phyloP scores from a whole-genome alignment of 352 stramenopile genomes.

The Blastocystis hominis region DNA sequence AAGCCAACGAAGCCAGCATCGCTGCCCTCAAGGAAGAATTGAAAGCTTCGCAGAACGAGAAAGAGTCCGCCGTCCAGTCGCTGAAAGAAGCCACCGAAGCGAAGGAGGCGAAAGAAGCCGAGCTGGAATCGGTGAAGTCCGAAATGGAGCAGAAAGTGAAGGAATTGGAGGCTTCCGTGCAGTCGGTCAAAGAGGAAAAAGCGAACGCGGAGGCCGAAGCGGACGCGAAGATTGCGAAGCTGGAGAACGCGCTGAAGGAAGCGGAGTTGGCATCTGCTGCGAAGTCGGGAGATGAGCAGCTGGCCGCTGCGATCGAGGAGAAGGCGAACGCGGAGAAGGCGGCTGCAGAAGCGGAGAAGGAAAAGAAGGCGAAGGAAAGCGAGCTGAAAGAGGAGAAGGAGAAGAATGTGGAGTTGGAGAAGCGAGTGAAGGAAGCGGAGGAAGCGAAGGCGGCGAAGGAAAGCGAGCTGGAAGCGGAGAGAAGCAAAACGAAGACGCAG shows the following conservation, averaged over 20 bases:
- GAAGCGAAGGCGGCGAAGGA: neutral
- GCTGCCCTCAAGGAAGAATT: too few species aligned
- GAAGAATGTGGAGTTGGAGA: neutral
- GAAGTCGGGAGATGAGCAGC: conserved; percentile 33
- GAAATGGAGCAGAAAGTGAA: neutral
- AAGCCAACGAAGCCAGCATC: too few species aligned
- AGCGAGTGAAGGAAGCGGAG: neutral
- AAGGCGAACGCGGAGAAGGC: neutral
- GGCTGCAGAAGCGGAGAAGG: neutral
- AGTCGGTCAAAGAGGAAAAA: neutral
- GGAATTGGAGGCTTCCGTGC: neutral
- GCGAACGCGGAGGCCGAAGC: neutral
- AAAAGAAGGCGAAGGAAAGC: neutral
- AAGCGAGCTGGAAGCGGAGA: neutral
- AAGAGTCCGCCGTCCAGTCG: neutral
- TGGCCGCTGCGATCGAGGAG: neutral
- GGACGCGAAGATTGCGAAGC: neutral
- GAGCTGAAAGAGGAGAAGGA: neutral
- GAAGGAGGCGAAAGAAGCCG: neutral
- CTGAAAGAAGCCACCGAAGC: neutral
- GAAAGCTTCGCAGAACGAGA: too few species aligned
- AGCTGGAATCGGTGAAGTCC: neutral
- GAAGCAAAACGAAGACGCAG: neutral
- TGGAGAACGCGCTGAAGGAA: neutral
- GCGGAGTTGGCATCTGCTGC: neutral